Evolutionary conservation across 306 rosid species (phyloP).

Genomic region (Cercis canadensis): DNA sequence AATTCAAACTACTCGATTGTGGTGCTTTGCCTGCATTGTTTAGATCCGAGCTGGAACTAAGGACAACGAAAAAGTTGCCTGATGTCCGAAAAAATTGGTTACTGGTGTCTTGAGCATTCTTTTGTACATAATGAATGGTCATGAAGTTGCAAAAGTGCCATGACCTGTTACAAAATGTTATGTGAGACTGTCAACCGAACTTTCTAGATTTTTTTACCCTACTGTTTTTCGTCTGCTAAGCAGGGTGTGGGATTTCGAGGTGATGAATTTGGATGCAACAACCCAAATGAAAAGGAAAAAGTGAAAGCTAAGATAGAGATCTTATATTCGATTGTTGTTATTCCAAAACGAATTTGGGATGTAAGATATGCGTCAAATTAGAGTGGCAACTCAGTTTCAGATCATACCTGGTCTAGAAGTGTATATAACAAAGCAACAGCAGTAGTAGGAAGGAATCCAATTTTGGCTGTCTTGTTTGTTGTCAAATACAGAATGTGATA

Average conservation of each 20-base stretch:
- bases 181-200: constrained; percentile 41
- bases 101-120: constrained; percentile 34
- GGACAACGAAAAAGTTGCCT: constrained; percentile 14
- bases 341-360: neutral
- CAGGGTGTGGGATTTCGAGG: constrained; percentile 18
- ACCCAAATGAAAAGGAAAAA: constrained; percentile 30
- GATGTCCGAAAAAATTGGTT: neutral
- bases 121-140: constrained; percentile 59
- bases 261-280: constrained; percentile 19
- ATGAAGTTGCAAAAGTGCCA: constrained; percentile 34
- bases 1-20: constrained; percentile 22
- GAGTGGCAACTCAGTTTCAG: constrained; percentile 24
- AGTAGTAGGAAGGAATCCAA: neutral
- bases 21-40: constrained; percentile 26
- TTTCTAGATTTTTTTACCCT: neutral
- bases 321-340: constrained; percentile 15
- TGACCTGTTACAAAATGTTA: constrained; percentile 37
- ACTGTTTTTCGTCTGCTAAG: constrained; percentile 25
- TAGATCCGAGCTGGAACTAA: constrained; percentile 38
- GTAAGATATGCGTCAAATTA: constrained; percentile 25
- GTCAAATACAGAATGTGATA: neutral
- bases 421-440: too few relatives aligned
- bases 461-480: constrained; percentile 20
- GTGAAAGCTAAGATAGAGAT: constrained; percentile 16
- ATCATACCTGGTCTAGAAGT: neutral